Conservation (phyloP, 2,329 filamentous ascomycete species). For the Aspergillus brunneoviolaceus region DNA sequence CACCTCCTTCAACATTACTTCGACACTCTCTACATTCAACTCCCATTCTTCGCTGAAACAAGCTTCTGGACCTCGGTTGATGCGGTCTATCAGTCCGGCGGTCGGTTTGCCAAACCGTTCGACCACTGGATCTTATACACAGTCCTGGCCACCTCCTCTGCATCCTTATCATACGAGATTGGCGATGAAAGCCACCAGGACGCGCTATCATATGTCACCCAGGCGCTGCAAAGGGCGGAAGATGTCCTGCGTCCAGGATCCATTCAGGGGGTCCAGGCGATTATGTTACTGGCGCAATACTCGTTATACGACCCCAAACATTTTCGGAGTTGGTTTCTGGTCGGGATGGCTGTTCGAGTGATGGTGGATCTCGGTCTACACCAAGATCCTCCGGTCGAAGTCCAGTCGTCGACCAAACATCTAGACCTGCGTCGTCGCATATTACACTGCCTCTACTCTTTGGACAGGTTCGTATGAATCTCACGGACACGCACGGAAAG, state of each 20-base stretch:
- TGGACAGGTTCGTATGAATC: conserved; percentile 67
- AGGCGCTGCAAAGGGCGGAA: conserved; percentile 75
- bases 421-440: conserved; percentile 78
- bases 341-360: conserved; percentile 84
- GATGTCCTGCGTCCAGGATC: conserved; percentile 82
- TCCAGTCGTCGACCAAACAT: conserved; percentile 64
- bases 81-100: conserved; percentile 72
- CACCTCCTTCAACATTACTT: conserved; percentile 80
- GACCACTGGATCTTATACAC: conserved; percentile 88
- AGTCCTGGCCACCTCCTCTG: conserved; percentile 80
- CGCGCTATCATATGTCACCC: conserved; percentile 60
- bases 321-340: conserved; percentile 91
- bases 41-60: conserved; percentile 81
- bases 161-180: conserved; percentile 66
- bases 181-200: conserved; percentile 64
- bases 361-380: conserved; percentile 89
- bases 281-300: conserved; percentile 84
- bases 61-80: conserved; percentile 75
- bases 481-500: background rate
- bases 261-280: conserved; percentile 79
- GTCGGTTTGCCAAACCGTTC: conserved; percentile 60
- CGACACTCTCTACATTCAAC: conserved; percentile 73
- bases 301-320: conserved; percentile 85
- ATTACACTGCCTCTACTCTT: conserved; percentile 85
- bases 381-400: conserved; percentile 77